phyloP scores from a whole-genome alignment of 768 basidiomycete genomes.

The Lentinula aciculospora region DNA sequence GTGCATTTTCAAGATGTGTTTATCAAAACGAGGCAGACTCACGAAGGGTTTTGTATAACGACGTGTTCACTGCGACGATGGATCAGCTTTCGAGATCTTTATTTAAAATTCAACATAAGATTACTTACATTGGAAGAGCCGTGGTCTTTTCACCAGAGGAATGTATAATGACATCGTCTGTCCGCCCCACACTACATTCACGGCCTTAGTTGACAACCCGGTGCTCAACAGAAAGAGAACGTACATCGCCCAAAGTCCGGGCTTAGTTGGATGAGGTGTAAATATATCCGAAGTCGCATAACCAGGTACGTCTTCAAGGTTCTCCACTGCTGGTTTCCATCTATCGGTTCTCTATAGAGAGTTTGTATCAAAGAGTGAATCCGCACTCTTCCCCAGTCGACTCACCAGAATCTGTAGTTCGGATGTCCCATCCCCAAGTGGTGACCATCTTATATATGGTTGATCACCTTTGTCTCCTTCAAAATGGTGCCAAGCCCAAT shows the following conservation, averaged over 20 bases:
- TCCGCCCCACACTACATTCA: constrained; percentile 21
- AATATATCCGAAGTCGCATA: constrained; percentile 34
- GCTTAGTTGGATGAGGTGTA: constrained; percentile 29
- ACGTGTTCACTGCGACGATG: constrained; percentile 13
- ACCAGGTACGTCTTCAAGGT: constrained; percentile 27
- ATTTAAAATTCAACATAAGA: constrained; percentile 13
- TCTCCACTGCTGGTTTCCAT: constrained; percentile 24
- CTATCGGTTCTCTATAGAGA: constrained; percentile 18
- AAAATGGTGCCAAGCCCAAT: constrained; percentile 12
- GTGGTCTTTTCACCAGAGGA: constrained; percentile 27
- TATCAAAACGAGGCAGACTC: constrained; percentile 27
- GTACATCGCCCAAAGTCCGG: constrained; percentile 29
- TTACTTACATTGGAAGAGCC: constrained; percentile 21
- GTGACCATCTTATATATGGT: neutral
- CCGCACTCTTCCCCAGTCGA: too few species aligned
- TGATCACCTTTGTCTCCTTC: neutral
- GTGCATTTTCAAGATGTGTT: constrained; percentile 10
- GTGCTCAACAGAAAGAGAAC: constrained; percentile 5
- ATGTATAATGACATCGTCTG: constrained; percentile 25
- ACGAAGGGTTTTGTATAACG: constrained; percentile 25
- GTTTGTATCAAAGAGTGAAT: too few species aligned
- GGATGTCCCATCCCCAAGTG: constrained; percentile 6
- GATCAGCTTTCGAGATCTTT: neutral
- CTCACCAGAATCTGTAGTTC: constrained; percentile 7
- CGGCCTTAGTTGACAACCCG: constrained; percentile 9